Percentiles rank a stretch among this genome's conserved stretches.
Evolutionary conservation across 2,329 filamentous ascomycete genomes (phyloP).

Genomic region (Venturia nashicola): DNA sequence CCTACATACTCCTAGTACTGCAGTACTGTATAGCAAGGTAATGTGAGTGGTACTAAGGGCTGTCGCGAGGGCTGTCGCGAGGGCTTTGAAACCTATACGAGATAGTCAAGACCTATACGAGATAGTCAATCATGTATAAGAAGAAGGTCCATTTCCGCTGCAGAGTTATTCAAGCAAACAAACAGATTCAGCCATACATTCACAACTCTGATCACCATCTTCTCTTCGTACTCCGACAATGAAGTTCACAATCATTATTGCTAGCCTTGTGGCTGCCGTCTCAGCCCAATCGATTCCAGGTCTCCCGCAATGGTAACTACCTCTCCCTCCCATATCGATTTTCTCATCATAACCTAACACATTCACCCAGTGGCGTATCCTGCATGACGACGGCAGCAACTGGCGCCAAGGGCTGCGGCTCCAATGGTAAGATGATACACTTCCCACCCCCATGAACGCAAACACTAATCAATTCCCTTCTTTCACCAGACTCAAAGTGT

Average conservation of each 20-base stretch:
- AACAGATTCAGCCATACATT: constrained; percentile 60
- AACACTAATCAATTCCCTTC: too few species aligned
- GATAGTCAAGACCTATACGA: too few species aligned
- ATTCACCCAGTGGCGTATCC: not conserved
- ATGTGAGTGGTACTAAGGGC: too few species aligned
- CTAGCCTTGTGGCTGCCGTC: not conserved
- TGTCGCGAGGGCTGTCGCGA: too few species aligned
- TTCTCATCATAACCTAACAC: not conserved
- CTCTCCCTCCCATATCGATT: not conserved
- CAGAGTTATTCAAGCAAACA: not conserved
- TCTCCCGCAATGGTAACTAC: not conserved
- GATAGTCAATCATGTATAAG: too few species aligned
- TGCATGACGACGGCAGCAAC: not conserved
- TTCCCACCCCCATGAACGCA: not conserved
- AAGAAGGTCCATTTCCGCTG: too few species aligned
- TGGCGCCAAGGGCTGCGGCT: not conserved
- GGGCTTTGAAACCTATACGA: too few species aligned
- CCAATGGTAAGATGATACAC: not conserved
- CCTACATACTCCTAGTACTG: too few species aligned
- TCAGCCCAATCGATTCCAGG: not conserved
- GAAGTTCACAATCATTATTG: not conserved
- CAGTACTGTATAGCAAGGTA: too few species aligned
- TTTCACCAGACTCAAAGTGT: not conserved
- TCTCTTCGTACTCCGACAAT: not conserved
- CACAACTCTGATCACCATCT: constrained; percentile 29